A percentile compares a stretch with the other conserved stretches of the same genome.
These are phyloP conservation scores for Hirschioporus abietinus DNA, from an alignment of 768 basidiomycete species.

Conservation along the genomic window DNA sequence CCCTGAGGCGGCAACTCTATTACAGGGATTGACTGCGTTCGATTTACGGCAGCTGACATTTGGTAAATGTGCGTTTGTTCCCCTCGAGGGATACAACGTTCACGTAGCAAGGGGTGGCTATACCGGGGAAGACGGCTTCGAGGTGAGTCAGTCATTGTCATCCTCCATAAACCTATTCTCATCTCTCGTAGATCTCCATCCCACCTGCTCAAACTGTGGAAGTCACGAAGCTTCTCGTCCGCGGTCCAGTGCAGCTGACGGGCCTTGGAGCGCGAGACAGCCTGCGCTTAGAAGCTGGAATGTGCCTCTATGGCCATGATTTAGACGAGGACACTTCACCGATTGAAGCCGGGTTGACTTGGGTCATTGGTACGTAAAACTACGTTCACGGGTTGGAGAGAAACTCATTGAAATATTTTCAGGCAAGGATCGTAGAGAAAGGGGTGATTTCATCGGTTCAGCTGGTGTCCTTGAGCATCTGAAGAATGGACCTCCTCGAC, in stretches of 20 bases:
- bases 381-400: not conserved
- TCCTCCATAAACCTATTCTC: not conserved
- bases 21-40: conserved; percentile 71
- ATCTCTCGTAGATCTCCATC: conserved; percentile 71
- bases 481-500: conserved; percentile 68
- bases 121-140: conserved; percentile 98
- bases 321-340: conserved; percentile 82
- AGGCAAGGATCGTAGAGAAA: conserved; percentile 81
- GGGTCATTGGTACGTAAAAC: conserved; percentile 77
- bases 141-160: conserved; percentile 43
- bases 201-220: conserved; percentile 72
- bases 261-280: conserved; percentile 93
- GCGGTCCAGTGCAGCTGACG: conserved; percentile 67
- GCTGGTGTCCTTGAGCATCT: conserved; percentile 68
- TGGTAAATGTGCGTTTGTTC: conserved; percentile 76
- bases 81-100: conserved; percentile 66
- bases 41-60: conserved; percentile 76
- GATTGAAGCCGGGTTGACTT: conserved; percentile 85
- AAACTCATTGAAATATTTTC: conserved; percentile 1
- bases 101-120: conserved; percentile 95
- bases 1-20: conserved; percentile 75
- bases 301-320: conserved; percentile 96
- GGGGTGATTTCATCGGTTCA: conserved; percentile 73
- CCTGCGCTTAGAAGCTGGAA: conserved; percentile 91
- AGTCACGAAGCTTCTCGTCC: conserved; percentile 58